Percentiles rank a stretch among this genome's conserved stretches.
phyloP scores from a whole-genome alignment of 2,329 filamentous ascomycete genomes.

The Acephala macrosclerotiorum region DNA sequence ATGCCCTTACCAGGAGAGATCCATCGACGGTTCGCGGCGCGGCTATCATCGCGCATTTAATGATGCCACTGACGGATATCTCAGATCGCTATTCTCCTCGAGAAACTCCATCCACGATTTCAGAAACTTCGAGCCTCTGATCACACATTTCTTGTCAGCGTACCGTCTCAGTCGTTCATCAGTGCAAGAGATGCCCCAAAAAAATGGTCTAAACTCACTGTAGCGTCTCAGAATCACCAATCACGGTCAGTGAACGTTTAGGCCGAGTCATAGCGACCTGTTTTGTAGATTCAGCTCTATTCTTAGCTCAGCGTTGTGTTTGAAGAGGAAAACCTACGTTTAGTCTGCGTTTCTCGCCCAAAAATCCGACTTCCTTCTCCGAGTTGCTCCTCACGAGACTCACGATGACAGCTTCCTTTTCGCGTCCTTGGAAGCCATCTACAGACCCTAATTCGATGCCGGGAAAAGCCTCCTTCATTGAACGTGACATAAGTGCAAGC shows the following conservation, averaged over 20 bases:
- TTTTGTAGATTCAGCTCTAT: constrained; percentile 28
- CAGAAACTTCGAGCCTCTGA: constrained; percentile 71
- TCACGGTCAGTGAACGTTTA: constrained; percentile 86
- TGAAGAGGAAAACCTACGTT: constrained; percentile 70
- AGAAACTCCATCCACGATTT: constrained; percentile 91
- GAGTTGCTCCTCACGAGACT: constrained; percentile 93
- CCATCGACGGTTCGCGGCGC: constrained; percentile 2
- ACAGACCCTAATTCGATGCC: constrained; percentile 95
- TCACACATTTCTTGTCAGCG: constrained; percentile 39
- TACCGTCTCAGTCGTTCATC: constrained; percentile 28
- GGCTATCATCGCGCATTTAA: constrained; percentile 35
- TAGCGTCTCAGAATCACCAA: constrained; percentile 94
- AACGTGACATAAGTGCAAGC: constrained; percentile 76
- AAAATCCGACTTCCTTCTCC: constrained; percentile 87
- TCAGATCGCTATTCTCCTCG: constrained; percentile 87
- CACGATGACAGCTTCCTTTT: constrained; percentile 95
- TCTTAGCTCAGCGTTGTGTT: constrained; percentile 14
- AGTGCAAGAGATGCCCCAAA: constrained; percentile 18
- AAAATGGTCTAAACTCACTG: constrained; percentile 63
- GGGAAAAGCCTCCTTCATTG: constrained; percentile 81
- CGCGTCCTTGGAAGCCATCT: constrained; percentile 95
- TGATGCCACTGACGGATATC: constrained; percentile 75
- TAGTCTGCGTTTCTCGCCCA: constrained; percentile 88
- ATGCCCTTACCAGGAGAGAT: constrained; percentile 20
- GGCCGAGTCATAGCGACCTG: constrained; percentile 98